Conservation (phyloP, 495 filamentous ascomycete species). For the Aspergillus ellipticus region DNA sequence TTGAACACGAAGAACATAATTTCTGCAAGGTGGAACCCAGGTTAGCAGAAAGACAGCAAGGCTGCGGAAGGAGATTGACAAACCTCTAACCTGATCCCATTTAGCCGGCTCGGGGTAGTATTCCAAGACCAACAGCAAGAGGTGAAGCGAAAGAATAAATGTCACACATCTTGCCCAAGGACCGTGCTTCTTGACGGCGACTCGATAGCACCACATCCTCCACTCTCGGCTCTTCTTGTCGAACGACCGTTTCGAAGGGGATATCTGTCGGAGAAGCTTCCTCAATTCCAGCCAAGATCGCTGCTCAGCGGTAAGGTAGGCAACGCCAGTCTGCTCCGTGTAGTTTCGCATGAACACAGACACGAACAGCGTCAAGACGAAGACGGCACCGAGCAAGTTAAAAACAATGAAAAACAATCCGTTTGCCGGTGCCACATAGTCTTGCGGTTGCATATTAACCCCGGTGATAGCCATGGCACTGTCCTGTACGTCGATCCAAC, state of each 20-base stretch:
- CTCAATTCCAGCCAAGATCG: slow-evolving; percentile 94
- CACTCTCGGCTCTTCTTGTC: slow-evolving; percentile 68
- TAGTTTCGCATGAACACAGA: slow-evolving; percentile 99
- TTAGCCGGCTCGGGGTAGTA: slow-evolving; percentile 66
- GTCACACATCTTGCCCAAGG: slow-evolving; percentile 87
- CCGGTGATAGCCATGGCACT: slow-evolving; percentile 80
- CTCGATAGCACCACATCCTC: slow-evolving; percentile 91
- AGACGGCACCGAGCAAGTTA: slow-evolving; percentile 95
- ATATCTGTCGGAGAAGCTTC: slow-evolving; percentile 89
- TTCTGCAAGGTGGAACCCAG: slow-evolving; percentile 33
- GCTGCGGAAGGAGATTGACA: slow-evolving; percentile 10
- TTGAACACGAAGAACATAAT: slow-evolving; percentile 80
- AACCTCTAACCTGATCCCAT: slow-evolving; percentile 64
- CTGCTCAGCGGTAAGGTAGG: slow-evolving; percentile 93
- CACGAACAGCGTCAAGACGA: slow-evolving; percentile 96
- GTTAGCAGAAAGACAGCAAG: slow-evolving; percentile 4
- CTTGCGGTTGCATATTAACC: slow-evolving; percentile 62
- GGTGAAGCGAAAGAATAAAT: slow-evolving; percentile 70
- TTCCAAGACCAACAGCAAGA: slow-evolving; percentile 79
- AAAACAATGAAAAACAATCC: slow-evolving; percentile 93
- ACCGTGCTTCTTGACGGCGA: slow-evolving; percentile 90
- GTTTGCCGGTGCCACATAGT: slow-evolving; percentile 71
- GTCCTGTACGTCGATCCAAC: slow-evolving; percentile 90
- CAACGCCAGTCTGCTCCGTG: slow-evolving; percentile 97
- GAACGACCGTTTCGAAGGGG: slow-evolving; percentile 83